Conservation (phyloP, 108 stramenopile genomes). For the Fistulifera pelliculosa region DNA sequence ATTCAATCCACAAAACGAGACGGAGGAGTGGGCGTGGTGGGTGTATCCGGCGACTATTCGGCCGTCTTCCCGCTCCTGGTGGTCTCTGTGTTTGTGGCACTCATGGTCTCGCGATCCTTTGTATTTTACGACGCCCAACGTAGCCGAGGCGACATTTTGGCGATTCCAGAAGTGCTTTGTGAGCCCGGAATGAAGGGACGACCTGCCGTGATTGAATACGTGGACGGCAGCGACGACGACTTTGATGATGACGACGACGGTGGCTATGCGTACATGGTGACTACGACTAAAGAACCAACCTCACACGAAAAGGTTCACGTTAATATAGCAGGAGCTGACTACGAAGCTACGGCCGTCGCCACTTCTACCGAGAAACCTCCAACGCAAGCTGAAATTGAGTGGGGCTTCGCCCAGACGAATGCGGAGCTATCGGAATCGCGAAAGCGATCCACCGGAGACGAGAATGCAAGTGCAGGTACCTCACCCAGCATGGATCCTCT, state of each 20-base stretch:
- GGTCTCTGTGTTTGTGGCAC: conserved; percentile 41
- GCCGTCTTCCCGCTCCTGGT: conserved; percentile 56
- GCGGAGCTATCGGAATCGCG: neutral
- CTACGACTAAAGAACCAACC: neutral
- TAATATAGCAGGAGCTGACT: neutral
- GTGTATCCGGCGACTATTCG: conserved; percentile 42
- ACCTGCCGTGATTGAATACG: conserved; percentile 25
- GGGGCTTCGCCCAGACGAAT: neutral
- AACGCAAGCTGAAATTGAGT: neutral
- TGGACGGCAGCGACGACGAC: conserved; percentile 19
- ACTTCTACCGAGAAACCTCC: neutral
- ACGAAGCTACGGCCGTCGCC: neutral
- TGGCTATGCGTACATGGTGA: conserved; percentile 1
- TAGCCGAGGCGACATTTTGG: conserved; percentile 48
- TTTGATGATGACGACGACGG: neutral
- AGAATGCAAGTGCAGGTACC: neutral
- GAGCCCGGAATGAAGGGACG: conserved; percentile 43
- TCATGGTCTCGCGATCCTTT: conserved; percentile 27
- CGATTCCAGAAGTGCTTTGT: conserved; percentile 43
- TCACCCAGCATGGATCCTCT: neutral
- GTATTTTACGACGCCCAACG: conserved; percentile 42
- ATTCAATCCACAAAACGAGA: conserved; percentile 16
- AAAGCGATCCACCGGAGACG: neutral
- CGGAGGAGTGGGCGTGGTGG: conserved; percentile 12
- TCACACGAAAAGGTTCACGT: neutral